Percentiles rank a stretch among this genome's conserved stretches.
Evolutionary conservation across 1,284 basidiomycete species (phyloP).

Genomic region (Flammula alnicola): DNA sequence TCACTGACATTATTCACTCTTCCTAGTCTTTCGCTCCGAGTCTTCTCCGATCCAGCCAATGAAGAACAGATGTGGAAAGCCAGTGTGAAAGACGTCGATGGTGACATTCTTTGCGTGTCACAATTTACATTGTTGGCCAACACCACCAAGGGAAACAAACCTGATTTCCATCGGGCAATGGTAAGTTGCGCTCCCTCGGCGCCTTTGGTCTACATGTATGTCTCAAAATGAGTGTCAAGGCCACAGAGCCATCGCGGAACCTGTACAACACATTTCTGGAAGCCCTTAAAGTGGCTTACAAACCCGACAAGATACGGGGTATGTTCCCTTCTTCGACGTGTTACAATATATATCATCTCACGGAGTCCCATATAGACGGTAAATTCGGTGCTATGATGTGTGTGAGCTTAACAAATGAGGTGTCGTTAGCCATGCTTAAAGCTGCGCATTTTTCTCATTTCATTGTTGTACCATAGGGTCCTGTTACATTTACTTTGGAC

Average conservation of each 20-base stretch:
- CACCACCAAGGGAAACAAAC: conserved; percentile 85
- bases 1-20: conserved; percentile 6
- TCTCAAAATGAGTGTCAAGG: conserved; percentile 43
- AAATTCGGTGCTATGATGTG: conserved; percentile 94
- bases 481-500: conserved; percentile 83
- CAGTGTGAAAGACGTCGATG: conserved; percentile 82
- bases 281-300: conserved; percentile 66
- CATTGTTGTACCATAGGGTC: conserved; percentile 55
- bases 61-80: conserved; percentile 77
- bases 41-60: conserved; percentile 68
- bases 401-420: conserved; percentile 85
- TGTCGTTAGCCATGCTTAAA: conserved; percentile 35
- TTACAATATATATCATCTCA: conserved; percentile 7
- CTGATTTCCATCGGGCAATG: conserved; percentile 92
- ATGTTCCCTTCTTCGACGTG: not conserved
- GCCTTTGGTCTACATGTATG: not conserved
- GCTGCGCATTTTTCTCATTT: conserved; percentile 11
- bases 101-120: conserved; percentile 88
- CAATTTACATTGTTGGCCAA: conserved; percentile 92
- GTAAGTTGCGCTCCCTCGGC: conserved; percentile 47
- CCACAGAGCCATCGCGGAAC: conserved; percentile 66
- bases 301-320: conserved; percentile 82
- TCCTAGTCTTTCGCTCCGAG: conserved; percentile 66
- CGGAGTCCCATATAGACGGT: conserved; percentile 62
- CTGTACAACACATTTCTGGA: conserved; percentile 78